Conservation (phyloP, 2,329 filamentous ascomycete species). For the Fusarium sp. region DNA sequence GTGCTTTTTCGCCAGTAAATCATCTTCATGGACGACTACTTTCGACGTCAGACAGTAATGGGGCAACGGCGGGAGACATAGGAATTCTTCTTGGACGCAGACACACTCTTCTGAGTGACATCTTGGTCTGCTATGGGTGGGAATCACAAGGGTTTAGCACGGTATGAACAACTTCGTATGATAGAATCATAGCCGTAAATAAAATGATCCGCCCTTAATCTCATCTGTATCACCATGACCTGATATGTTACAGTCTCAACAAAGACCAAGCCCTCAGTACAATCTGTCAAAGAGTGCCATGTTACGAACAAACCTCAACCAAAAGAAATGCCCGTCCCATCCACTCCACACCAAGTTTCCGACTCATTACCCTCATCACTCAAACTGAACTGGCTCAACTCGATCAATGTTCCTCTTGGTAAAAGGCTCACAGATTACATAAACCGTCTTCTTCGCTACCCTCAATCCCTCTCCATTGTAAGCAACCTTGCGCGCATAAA, state of each 20-base stretch:
- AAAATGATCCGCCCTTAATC: not conserved
- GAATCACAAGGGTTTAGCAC: not conserved
- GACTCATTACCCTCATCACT: not conserved
- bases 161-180: too few relatives aligned
- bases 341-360: fast-evolving
- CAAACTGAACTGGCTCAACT: not conserved
- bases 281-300: not conserved
- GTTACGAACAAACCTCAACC: not conserved
- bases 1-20: not conserved
- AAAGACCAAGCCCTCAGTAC: not conserved
- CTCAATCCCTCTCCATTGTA: not conserved
- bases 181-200: not conserved
- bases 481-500: not conserved
- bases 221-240: not conserved
- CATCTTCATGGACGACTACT: not conserved
- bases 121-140: fast-evolving
- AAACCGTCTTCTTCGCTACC: not conserved
- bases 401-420: not conserved
- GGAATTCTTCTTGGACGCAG: not conserved
- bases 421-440: not conserved
- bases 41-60: not conserved
- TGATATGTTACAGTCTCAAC: not conserved
- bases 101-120: not conserved
- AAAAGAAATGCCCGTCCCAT: not conserved
- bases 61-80: not conserved